phyloP scores from a whole-genome alignment of 257 asterid genomes.

The Cynanchum wilfordii region DNA sequence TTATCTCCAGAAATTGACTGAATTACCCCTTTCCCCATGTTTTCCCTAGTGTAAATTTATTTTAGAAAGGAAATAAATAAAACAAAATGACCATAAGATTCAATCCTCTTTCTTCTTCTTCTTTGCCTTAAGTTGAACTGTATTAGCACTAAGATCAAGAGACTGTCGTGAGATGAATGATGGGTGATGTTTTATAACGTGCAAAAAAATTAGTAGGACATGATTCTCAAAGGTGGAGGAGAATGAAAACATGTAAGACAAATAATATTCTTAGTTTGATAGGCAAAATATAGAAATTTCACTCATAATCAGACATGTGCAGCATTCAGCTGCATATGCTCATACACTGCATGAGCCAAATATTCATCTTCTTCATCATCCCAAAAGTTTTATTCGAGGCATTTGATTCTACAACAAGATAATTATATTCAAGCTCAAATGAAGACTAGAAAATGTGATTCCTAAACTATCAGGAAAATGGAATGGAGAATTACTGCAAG shows the following conservation, averaged over 20 bases:
- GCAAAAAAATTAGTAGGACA: neutral
- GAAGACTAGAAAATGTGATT: slow-evolving; percentile 9
- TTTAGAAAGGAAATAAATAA: too few species aligned
- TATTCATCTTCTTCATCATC: slow-evolving; percentile 94
- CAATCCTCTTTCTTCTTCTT: neutral
- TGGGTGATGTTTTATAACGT: neutral
- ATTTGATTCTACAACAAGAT: slow-evolving; percentile 44
- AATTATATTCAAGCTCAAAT: slow-evolving; percentile 29
- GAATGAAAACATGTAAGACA: neutral
- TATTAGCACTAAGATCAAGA: neutral
- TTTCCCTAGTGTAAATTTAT: neutral
- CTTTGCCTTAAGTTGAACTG: neutral
- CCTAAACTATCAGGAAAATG: slow-evolving; percentile 1
- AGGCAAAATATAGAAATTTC: slow-evolving; percentile 4
- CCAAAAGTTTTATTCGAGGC: slow-evolving; percentile 39
- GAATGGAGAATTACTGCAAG: neutral
- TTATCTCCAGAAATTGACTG: neutral
- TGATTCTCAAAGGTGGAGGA: neutral
- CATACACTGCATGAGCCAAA: slow-evolving; percentile 63
- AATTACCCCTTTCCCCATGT: neutral
- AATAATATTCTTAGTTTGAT: neutral
- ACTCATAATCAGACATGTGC: slow-evolving; percentile 49
- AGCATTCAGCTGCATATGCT: slow-evolving; percentile 70
- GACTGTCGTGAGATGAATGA: neutral
- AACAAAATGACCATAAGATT: too few species aligned